Evolutionary conservation across 257 asterid species (phyloP).

Genomic region (Thymus quinquecostatus): DNA sequence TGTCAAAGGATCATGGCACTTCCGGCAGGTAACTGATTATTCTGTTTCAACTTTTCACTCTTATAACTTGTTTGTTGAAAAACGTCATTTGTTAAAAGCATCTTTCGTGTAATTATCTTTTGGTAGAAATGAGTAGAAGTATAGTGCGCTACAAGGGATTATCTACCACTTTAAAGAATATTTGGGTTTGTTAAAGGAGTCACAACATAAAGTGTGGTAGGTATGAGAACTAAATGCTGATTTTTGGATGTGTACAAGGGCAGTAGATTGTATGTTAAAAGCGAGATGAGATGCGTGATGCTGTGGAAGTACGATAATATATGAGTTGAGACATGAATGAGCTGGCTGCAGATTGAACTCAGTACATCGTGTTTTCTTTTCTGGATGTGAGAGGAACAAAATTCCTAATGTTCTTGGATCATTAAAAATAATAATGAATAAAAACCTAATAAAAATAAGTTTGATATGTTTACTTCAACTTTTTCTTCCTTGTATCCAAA

Average conservation of each 20-base stretch:
- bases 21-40: conserved; percentile 73
- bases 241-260: neutral
- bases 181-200: neutral
- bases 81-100: conserved; percentile 4
- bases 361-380: neutral
- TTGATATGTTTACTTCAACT: conserved; percentile 7
- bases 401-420: neutral
- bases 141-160: conserved; percentile 1
- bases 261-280: neutral
- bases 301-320: no score
- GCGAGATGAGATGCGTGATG: neutral
- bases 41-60: conserved; percentile 27
- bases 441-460: conserved; percentile 1
- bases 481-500: conserved; percentile 11
- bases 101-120: neutral
- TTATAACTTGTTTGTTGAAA: neutral
- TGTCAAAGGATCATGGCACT: conserved; percentile 85
- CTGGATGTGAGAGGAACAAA: conserved; percentile 14
- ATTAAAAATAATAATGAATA: neutral
- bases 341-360: conserved; percentile 1
- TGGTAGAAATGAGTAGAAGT: neutral
- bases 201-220: neutral
- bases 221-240: conserved; percentile 12
- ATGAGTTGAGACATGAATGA: neutral
- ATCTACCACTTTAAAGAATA: neutral